Percentiles rank a stretch among this genome's conserved stretches.
Evolutionary conservation across 495 filamentous ascomycete species (phyloP).

Genomic region (Astrothelium macrocarpum): DNA sequence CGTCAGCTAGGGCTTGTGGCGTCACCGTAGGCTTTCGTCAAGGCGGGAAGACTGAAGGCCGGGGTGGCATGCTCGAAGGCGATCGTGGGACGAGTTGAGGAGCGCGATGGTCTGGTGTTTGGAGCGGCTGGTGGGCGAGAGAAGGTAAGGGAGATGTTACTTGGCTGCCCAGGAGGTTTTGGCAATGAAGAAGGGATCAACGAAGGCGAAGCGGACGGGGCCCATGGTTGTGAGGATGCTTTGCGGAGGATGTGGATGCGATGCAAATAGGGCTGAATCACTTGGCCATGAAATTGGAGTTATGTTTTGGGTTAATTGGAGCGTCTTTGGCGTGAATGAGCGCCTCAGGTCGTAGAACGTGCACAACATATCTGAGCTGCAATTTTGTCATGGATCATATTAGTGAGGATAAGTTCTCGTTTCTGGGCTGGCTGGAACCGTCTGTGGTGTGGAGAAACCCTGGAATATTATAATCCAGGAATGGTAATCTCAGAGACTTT

Average conservation of each 20-base stretch:
- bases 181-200: constrained; percentile 46
- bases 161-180: constrained; percentile 43
- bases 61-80: constrained; percentile 42
- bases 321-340: too few species aligned
- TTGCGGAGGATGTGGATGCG: not conserved
- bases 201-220: constrained; percentile 46
- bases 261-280: too few species aligned
- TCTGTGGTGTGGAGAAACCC: too few species aligned
- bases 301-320: too few species aligned
- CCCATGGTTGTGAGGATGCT: constrained; percentile 27
- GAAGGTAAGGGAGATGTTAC: constrained; percentile 50
- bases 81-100: constrained; percentile 43
- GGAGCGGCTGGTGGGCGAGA: constrained; percentile 22
- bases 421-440: too few species aligned
- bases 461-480: too few species aligned
- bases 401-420: not conserved
- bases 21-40: constrained; percentile 42
- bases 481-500: too few species aligned
- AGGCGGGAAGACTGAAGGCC: constrained; percentile 35
- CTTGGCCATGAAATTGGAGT: too few species aligned
- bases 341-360: too few species aligned
- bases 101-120: constrained; percentile 50
- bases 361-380: too few species aligned
- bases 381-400: not conserved
- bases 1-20: constrained; percentile 44